Percentiles rank a stretch among this genome's conserved stretches.
Conservation (phyloP, 495 filamentous ascomycete species). For the Aspergillus baeticus region DNA sequence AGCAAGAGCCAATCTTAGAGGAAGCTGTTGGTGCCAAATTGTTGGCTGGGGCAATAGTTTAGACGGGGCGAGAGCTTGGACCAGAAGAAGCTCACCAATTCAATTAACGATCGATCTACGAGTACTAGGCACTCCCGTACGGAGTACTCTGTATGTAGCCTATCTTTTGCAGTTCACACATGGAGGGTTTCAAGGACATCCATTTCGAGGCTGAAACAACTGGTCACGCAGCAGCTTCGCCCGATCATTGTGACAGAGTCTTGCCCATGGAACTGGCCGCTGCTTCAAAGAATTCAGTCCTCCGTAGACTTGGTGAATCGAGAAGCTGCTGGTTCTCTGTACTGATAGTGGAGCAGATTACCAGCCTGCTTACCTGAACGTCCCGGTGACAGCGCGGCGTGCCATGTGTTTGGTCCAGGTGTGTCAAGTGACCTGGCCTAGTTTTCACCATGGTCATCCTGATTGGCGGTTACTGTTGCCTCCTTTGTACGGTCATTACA, state of each 20-base stretch:
- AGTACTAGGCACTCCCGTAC: too few species aligned
- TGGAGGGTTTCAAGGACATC: too few species aligned
- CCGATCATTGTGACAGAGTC: too few species aligned
- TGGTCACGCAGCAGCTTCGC: too few species aligned
- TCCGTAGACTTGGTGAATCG: too few species aligned
- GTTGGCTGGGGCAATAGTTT: background rate
- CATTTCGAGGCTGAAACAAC: too few species aligned
- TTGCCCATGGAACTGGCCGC: background rate
- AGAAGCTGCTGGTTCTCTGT: too few species aligned
- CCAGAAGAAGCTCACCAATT: constrained; percentile 7
- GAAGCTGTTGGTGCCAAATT: background rate
- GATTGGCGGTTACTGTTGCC: constrained; percentile 20
- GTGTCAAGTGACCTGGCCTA: constrained; percentile 34
- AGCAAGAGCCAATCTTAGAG: background rate
- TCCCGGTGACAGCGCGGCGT: constrained; percentile 19
- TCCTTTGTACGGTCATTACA: constrained; percentile 17
- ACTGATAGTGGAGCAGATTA: constrained; percentile 3
- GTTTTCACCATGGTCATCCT: constrained; percentile 24
- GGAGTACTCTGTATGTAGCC: too few species aligned
- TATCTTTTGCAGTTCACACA: too few species aligned
- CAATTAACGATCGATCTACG: too few species aligned
- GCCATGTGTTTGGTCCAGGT: constrained; percentile 17
- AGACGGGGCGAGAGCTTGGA: constrained; percentile 7
- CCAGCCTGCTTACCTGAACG: background rate
- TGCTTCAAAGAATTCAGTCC: background rate